Base-by-base conservation (phyloP, 345 rosid genomes). In the Aquilaria yunnanensis region DNA sequence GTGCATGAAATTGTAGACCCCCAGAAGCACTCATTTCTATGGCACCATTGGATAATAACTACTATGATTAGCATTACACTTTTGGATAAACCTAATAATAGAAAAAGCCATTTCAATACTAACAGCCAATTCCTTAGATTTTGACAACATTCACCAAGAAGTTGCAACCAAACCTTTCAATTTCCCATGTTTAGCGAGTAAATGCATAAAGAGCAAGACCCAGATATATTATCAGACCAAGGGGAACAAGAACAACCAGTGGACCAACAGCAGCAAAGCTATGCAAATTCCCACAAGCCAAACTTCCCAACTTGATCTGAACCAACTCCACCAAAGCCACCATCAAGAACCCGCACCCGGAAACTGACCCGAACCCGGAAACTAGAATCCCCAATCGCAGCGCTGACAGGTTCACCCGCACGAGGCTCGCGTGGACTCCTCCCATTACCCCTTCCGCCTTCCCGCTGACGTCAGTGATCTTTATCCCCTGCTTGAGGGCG, bases 281-380 rank as follows among this genome's bases (percentile, higher is more conserved):
- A 47, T 89, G 55, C n/a, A 61, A 66, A 55, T 78, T 73, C 50
- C 74, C 79, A 55, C 96, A 89, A 32, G 72, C 78, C 85, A 89
- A 68, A 56, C 73, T 71, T 57, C 98, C 98, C 70, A 86, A 74
- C 64, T 89, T 92, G 29, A 92, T 81, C 79, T 92, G 90, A 62
- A 92, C 87, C 78, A 92, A 66, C 63, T 82, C 74, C 64, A 85
- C 79, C 68, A 89, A 60, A 10, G 92, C 95, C 92, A 85, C 67
- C 75, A 69, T 86, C 80, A 89, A 66, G 76, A 83, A 86, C 75
- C 85, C 96, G 57, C 90, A 87, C 48, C 98, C 95, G 12, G 75
- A 70, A 68, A 82, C 82, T 62, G 98, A 92, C 12, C 95, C 98
- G 0, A 72, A 51, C 49, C 81, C 81, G 13, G 92, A 83, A 57